Percentiles rank a stretch among this genome's conserved stretches.
phyloP scores from a whole-genome alignment of 768 basidiomycete genomes.

The Hebeloma cylindrosporum region DNA sequence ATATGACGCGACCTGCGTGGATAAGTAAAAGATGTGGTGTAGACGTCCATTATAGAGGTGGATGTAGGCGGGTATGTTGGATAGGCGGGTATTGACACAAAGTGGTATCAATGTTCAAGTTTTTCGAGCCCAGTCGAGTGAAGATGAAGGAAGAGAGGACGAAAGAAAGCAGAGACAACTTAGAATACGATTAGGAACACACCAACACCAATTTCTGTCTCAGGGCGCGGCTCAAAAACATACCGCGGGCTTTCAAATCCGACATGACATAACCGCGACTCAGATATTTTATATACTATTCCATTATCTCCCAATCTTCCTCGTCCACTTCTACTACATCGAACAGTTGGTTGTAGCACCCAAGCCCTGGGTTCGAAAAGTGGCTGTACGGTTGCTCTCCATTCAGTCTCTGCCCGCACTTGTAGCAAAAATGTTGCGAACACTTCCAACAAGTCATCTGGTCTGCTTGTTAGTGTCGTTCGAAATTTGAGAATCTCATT shows the following conservation, averaged over 20 bases:
- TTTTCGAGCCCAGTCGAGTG: conserved; percentile 30
- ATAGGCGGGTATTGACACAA: conserved; percentile 55
- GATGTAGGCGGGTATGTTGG: conserved; percentile 33
- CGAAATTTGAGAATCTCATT: conserved; percentile 2
- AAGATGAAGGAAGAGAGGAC: conserved; percentile 31
- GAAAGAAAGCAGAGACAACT: conserved; percentile 30
- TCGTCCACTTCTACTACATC: conserved; percentile 45
- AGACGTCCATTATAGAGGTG: conserved; percentile 69
- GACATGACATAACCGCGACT: conserved; percentile 26
- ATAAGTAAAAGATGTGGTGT: conserved; percentile 92
- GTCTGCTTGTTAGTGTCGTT: conserved; percentile 7
- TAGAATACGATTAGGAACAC: conserved; percentile 31
- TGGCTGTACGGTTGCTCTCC: conserved; percentile 62
- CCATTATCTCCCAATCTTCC: conserved; percentile 45
- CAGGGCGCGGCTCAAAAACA: conserved; percentile 35
- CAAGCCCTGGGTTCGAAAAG: conserved; percentile 52
- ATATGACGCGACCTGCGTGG: conserved; percentile 77
- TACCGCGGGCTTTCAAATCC: conserved; percentile 41
- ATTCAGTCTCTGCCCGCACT: conserved; percentile 60
- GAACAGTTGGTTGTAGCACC: conserved; percentile 69
- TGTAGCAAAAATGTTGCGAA: conserved; percentile 77
- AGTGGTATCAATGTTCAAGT: conserved; percentile 48
- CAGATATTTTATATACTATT: conserved; percentile 16
- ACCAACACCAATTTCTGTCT: conserved; percentile 31
- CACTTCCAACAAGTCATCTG: conserved; percentile 84